Evolutionary conservation across 2,329 filamentous ascomycete genomes (phyloP), one percentile per base, ranked within the genome.

Genomic region (Thermothelomyces thermophilus): DNA sequence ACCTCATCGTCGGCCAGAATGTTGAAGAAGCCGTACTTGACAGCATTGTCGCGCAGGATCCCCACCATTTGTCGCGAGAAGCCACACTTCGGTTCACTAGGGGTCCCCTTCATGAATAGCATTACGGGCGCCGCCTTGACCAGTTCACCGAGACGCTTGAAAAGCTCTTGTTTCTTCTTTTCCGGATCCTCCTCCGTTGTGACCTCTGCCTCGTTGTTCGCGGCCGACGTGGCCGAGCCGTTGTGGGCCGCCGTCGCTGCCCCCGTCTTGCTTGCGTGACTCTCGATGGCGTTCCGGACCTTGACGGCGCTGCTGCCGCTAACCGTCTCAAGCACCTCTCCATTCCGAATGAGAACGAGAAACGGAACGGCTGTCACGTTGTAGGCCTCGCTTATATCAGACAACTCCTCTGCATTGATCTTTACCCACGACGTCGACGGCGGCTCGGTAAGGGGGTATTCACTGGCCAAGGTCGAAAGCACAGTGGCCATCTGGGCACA

Each of bases 21-120:
- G 66, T 98, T 97, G 76, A 98, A 98, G 75, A 98, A 98, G 17
- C 93, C 93, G 67, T 97, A 98, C 66, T 95, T 89, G 53, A 98
- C 86, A 43, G 86, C 86, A 64, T 89, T 84, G 70, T 97, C 91
- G 46, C 93, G 80, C 61, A 98, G 71, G 41, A 98, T 80, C 22
- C 75, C 83, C 37, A 98, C 93, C 39, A 95, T 73, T 71, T 96
- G 90, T 59, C 91, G 76, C 58, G 88, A 95, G 71, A 98, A 98
- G 2, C 93, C 93, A 71, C 93, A 98, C 70, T 96, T 90, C 17
- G 93, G 93, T 54, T 82, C 88, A 72, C 96, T 90, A 51, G 93
- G 93, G 1, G 93, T 97, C 52, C 93, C 93, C 75, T 98, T 98
- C 93, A 98, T 98, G 76, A 98, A 98, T 24, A 98, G 75, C 93